Evolutionary conservation across 495 filamentous ascomycete species (phyloP).

Genomic region (Podospora didyma): DNA sequence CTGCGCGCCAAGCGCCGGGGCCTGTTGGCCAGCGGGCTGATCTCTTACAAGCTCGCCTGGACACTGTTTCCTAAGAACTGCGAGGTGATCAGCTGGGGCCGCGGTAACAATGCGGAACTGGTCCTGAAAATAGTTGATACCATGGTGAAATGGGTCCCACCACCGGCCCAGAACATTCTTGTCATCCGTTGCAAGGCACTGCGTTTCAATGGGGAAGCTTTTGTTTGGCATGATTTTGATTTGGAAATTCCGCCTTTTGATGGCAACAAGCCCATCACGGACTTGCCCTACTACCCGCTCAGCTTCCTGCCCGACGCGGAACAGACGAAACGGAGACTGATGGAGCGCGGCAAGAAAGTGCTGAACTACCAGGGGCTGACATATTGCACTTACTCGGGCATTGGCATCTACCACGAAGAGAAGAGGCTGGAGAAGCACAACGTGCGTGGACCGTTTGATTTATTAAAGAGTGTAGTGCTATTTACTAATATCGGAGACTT

Average conservation of each 20-base stretch:
- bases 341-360: conserved; percentile 23
- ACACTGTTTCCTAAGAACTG: conserved; percentile 30
- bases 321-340: conserved; percentile 17
- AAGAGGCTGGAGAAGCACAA: conserved; percentile 19
- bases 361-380: conserved; percentile 32
- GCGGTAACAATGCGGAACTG: conserved; percentile 25
- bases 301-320: conserved; percentile 20
- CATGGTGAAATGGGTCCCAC: conserved; percentile 8
- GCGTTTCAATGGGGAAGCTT: conserved; percentile 27
- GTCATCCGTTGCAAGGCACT: conserved; percentile 21
- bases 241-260: conserved; percentile 18
- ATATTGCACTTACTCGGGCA: conserved; percentile 27
- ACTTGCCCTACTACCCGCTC: conserved; percentile 32
- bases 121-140: conserved; percentile 28
- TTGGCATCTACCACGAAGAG: conserved; percentile 19
- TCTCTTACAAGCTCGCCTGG: conserved; percentile 34
- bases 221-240: conserved; percentile 23
- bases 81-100: conserved; percentile 22
- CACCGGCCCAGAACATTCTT: neutral
- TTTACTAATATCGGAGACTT: neutral
- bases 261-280: conserved; percentile 25
- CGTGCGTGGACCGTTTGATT: neutral
- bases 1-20: conserved; percentile 21
- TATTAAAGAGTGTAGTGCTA: neutral
- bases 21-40: conserved; percentile 23